Percentiles rank a stretch among this genome's conserved stretches.
Conservation (phyloP, 306 rosid species). For the Rubus idaeus region DNA sequence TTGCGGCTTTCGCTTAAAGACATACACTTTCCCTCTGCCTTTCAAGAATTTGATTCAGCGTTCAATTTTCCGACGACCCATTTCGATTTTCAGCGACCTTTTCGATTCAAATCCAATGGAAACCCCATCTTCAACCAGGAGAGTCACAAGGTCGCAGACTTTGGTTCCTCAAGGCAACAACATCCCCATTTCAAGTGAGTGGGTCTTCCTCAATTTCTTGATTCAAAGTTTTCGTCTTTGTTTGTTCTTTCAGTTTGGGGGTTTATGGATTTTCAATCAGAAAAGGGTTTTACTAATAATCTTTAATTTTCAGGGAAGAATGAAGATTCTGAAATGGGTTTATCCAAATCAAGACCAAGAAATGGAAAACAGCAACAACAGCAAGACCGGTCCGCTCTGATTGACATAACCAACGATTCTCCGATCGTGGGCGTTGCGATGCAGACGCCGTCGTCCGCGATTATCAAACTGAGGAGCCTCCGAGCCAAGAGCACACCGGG, state of each 20-base stretch:
- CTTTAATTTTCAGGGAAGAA: constrained; percentile 40
- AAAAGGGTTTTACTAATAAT: background rate
- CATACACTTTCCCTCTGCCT: background rate
- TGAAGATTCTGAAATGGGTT: constrained; percentile 51
- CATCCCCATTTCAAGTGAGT: constrained; percentile 65
- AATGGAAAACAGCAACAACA: constrained; percentile 39
- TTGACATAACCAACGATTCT: constrained; percentile 87
- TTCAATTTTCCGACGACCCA: background rate
- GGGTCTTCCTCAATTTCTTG: background rate
- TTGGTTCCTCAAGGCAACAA: constrained; percentile 25
- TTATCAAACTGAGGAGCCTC: constrained; percentile 42
- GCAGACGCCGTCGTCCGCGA: constrained; percentile 57
- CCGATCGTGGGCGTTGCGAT: constrained; percentile 84
- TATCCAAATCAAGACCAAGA: constrained; percentile 47
- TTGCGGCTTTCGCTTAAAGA: background rate
- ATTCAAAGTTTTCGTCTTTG: background rate
- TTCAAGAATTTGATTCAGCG: background rate
- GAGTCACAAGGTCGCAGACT: constrained; percentile 72
- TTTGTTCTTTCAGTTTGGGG: background rate
- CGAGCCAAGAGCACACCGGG: constrained; percentile 73
- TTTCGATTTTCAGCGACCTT: background rate
- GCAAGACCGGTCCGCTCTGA: constrained; percentile 59
- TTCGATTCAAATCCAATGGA: constrained; percentile 54
- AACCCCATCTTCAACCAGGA: constrained; percentile 80
- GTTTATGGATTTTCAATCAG: background rate